These are phyloP conservation scores for Spongispora temasekensis DNA, from an alignment of 1,284 basidiomycete species.

Conservation along the genomic window DNA sequence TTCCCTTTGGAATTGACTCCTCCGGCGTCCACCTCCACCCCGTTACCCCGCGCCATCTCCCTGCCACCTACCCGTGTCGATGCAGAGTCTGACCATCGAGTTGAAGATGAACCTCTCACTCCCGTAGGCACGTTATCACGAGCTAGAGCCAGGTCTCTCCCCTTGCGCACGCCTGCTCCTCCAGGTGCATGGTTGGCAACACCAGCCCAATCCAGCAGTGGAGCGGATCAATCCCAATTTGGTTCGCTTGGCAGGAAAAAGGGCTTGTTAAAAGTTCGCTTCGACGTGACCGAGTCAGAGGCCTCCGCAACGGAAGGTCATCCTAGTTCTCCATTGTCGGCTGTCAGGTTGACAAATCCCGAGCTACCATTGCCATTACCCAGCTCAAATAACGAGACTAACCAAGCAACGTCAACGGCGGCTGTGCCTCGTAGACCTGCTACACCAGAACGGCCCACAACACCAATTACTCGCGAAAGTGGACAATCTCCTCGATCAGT, in stretches of 20 bases:
- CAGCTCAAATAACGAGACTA: no score
- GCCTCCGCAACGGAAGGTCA: conserved; percentile 41
- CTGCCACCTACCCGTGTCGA: conserved; percentile 25
- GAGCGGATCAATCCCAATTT: conserved; percentile 32
- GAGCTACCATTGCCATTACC: conserved; percentile 19
- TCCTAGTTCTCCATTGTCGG: conserved; percentile 28
- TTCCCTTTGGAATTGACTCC: conserved; percentile 37
- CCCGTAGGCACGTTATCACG: conserved; percentile 48
- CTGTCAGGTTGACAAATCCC: conserved; percentile 27
- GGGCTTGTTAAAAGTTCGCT: conserved; percentile 62
- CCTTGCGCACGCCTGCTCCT: conserved; percentile 60
- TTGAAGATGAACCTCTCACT: conserved; percentile 41
- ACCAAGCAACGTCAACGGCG: neutral
- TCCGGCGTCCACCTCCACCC: conserved; percentile 31
- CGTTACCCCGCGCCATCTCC: conserved; percentile 28
- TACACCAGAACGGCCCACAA: conserved; percentile 21
- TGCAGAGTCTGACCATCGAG: conserved; percentile 10
- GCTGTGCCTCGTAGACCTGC: conserved; percentile 10
- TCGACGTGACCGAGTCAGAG: conserved; percentile 52
- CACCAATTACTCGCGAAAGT: conserved; percentile 23
- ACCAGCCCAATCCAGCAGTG: conserved; percentile 44
- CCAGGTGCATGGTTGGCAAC: conserved; percentile 73
- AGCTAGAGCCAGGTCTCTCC: conserved; percentile 42
- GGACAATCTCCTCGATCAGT: conserved; percentile 39
- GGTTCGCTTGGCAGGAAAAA: conserved; percentile 37